Conservation (phyloP, 805 yeast species). For the Schizosaccharomyces japonicus region DNA sequence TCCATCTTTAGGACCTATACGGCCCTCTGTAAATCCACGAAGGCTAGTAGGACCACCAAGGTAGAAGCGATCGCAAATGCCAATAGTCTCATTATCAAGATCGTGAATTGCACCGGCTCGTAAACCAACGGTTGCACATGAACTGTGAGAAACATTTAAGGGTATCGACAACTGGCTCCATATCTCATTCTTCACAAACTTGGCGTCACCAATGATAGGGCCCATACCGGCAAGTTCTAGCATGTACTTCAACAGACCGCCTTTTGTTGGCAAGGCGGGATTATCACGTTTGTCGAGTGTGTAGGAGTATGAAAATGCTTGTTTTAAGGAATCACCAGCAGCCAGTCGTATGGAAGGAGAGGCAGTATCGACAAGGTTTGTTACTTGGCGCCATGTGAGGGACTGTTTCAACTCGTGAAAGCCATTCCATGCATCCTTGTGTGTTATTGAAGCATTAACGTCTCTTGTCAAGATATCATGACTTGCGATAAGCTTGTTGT, state of each 20-base stretch:
- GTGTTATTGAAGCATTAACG: conserved; percentile 5
- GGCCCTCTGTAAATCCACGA: conserved; percentile 42
- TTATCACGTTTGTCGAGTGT: conserved; percentile 23
- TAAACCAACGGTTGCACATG: conserved; percentile 28
- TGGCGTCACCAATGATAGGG: conserved; percentile 12
- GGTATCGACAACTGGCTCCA: conserved; percentile 18
- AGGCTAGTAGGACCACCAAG: conserved; percentile 60
- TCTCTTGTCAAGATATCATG: conserved; percentile 32
- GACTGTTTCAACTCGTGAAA: conserved; percentile 32
- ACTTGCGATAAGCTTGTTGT: conserved; percentile 20
- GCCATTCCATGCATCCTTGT: conserved; percentile 19
- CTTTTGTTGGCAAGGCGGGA: conserved; percentile 24
- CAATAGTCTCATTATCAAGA: conserved; percentile 22
- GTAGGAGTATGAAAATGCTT: conserved; percentile 25
- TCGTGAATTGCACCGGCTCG: conserved; percentile 33
- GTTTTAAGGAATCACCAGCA: conserved; percentile 41
- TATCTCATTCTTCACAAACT: conserved; percentile 16
- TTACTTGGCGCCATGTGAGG: conserved; percentile 31
- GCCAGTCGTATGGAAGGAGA: conserved; percentile 31
- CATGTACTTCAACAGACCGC: conserved; percentile 20
- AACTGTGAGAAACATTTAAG: conserved; percentile 15
- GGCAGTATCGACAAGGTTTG: conserved; percentile 24
- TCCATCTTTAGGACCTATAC: conserved; percentile 37
- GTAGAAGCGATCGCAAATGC: conserved; percentile 57
- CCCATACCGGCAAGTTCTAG: conserved; percentile 25